Evolutionary conservation across 1,284 basidiomycete species (phyloP), one percentile per base, ranked within the genome.

Genomic region (Malassezia globosa): DNA sequence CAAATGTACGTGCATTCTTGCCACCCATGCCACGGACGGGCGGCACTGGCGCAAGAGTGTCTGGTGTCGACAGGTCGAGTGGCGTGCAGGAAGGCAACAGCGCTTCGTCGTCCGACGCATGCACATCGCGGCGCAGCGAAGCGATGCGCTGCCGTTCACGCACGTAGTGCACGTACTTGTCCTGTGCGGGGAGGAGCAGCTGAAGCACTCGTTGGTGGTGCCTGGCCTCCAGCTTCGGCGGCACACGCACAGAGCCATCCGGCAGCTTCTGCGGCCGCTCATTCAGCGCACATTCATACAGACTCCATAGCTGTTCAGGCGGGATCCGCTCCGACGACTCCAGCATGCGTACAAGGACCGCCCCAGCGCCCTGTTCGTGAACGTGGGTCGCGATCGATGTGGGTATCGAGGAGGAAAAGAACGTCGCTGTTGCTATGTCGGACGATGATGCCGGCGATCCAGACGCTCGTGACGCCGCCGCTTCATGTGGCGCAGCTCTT

Each of bases 131-230:
- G 6, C 50, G 36, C 19, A 35, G 18, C 18, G 26, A 11, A 11
- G 13, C 19, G 8, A 38, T 18, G 14, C n/a, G 35, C 7, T 29
- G 31, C 7, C 36, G 36, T 19, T 25, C 16, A 6, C 24, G 36
- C 44, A 42, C 4, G 31, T 36, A 46, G n/a, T 26, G 35, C 21
- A 21, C 18, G 16, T 51, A 46, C 29, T 37, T 18, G 8, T 21
- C 25, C 6, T 16, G 26, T 5, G 31, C 22, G 19, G 39, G 50
- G 6, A 42, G 37, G 3, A 52, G 37, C 26, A 45, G 38, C n/a
- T 47, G 44, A 3, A 52, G 39, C 21, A 52, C 39, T 27, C 35
- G 33, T 18, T 40, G 33, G 40, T 52, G 50, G 34, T 52, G 37
- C 6, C 21, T 19, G 5, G 43, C 31, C 5, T 21, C 8, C 8